Evolutionary conservation across 106 monocot genomes (phyloP).

Genomic region (Narthecium ossifragum): DNA sequence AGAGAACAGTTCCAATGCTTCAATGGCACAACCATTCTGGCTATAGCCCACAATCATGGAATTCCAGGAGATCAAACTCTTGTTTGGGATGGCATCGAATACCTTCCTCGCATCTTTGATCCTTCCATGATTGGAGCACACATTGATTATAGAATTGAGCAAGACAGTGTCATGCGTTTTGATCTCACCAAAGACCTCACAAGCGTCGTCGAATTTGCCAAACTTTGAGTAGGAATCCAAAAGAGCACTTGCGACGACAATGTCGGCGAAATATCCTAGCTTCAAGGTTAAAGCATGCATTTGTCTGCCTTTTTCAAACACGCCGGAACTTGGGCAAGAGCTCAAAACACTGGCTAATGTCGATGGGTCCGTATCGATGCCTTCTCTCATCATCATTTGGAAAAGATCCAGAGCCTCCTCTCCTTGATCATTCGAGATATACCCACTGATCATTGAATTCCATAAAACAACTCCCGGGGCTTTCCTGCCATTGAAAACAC

Average conservation of each 20-base stretch:
- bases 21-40: conserved; percentile 43
- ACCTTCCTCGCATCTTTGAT: conserved; percentile 43
- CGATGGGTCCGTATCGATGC: conserved; percentile 29
- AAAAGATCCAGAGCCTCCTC: conserved; percentile 38
- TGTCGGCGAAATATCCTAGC: conserved; percentile 23
- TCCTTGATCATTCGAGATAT: conserved; percentile 15
- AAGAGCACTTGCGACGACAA: conserved; percentile 47
- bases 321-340: conserved; percentile 17
- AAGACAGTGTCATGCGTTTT: conserved; percentile 40
- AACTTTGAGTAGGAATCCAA: conserved; percentile 63
- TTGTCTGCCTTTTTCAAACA: conserved; percentile 22
- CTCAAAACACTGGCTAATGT: conserved; percentile 44
- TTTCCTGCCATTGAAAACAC: conserved; percentile 29
- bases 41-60: conserved; percentile 72
- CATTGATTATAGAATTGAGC: conserved; percentile 70
- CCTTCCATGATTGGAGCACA: conserved; percentile 45
- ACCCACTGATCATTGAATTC: conserved; percentile 63
- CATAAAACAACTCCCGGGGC: conserved; percentile 37
- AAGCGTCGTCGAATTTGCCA: conserved; percentile 38
- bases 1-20: conserved; percentile 51
- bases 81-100: conserved; percentile 39
- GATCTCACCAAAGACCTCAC: conserved; percentile 32
- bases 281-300: conserved; percentile 42
- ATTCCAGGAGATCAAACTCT: conserved; percentile 78
- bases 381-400: conserved; percentile 24